Evolutionary conservation across 306 rosid genomes (phyloP).

Genomic region (Cicer bijugum): DNA sequence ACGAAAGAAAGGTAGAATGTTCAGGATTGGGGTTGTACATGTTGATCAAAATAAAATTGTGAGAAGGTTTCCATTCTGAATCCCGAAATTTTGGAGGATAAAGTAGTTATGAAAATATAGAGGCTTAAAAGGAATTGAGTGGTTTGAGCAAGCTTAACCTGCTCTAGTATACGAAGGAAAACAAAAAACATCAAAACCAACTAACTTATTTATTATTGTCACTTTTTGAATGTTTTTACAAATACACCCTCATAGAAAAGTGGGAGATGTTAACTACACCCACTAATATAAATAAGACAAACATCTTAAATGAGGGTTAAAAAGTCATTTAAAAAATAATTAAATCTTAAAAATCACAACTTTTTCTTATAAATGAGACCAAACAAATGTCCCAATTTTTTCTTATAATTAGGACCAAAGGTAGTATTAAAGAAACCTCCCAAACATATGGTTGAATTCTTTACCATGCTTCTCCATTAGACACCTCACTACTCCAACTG

Average conservation of each 20-base stretch:
- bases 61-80: not conserved
- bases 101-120: not conserved
- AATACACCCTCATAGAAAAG: no score
- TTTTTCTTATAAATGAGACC: no score
- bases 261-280: no score
- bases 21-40: not conserved
- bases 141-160: not conserved
- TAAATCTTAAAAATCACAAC: no score
- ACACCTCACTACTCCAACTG: not conserved
- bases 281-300: no score
- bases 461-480: not conserved
- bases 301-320: no score
- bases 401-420: no score
- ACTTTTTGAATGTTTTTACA: no score
- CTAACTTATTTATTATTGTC: no score
- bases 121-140: not conserved
- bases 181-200: no score
- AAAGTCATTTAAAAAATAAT: no score
- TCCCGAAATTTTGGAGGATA: not conserved
- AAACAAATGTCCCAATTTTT: no score
- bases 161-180: not conserved
- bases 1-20: not conserved
- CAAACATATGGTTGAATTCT: not conserved
- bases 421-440: not conserved
- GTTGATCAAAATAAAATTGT: not conserved